These are phyloP conservation scores for Gremmenia infestans DNA, from an alignment of 2,329 filamentous ascomycete genomes.

Conservation along the genomic window DNA sequence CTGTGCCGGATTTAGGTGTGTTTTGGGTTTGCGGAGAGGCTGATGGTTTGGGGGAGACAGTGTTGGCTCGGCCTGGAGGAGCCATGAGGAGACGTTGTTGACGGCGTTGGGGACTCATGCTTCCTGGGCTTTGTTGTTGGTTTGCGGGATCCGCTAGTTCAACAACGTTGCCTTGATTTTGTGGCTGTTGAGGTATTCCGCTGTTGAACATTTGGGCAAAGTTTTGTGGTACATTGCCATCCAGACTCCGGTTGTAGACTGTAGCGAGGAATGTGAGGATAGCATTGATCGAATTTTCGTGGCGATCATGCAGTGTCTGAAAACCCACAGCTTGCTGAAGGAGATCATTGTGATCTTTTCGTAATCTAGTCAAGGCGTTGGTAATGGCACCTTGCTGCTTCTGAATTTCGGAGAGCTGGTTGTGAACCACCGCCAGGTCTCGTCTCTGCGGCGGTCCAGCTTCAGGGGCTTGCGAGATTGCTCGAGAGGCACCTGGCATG, in stretches of 20 bases:
- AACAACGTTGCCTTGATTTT: constrained; percentile 52
- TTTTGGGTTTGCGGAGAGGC: constrained; percentile 27
- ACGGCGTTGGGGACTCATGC: constrained; percentile 25
- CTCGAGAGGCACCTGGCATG: constrained; percentile 39
- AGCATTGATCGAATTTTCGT: constrained; percentile 98
- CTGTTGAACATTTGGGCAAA: constrained; percentile 80
- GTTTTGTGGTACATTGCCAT: constrained; percentile 73
- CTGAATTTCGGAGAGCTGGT: constrained; percentile 76
- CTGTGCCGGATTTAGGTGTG: constrained; percentile 41
- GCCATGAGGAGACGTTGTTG: constrained; percentile 31
- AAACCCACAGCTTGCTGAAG: constrained; percentile 86
- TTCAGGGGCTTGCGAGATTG: constrained; percentile 31
- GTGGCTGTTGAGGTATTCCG: constrained; percentile 57
- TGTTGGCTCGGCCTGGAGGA: constrained; percentile 21
- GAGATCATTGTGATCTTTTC: constrained; percentile 80
- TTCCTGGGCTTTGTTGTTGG: constrained; percentile 22
- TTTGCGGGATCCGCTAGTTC: constrained; percentile 52
- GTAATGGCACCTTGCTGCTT: constrained; percentile 85
- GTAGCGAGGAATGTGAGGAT: constrained; percentile 96
- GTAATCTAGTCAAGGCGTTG: constrained; percentile 71
- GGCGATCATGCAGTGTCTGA: constrained; percentile 88
- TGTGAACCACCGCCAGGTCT: constrained; percentile 71
- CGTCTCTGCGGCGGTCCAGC: constrained; percentile 54
- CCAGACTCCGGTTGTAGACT: constrained; percentile 89
- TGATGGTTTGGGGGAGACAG: constrained; percentile 24